Evolutionary conservation across 2,329 filamentous ascomycete species (phyloP), one percentile per base, ranked within the genome.

Genomic region (Cladosporium sp.): DNA sequence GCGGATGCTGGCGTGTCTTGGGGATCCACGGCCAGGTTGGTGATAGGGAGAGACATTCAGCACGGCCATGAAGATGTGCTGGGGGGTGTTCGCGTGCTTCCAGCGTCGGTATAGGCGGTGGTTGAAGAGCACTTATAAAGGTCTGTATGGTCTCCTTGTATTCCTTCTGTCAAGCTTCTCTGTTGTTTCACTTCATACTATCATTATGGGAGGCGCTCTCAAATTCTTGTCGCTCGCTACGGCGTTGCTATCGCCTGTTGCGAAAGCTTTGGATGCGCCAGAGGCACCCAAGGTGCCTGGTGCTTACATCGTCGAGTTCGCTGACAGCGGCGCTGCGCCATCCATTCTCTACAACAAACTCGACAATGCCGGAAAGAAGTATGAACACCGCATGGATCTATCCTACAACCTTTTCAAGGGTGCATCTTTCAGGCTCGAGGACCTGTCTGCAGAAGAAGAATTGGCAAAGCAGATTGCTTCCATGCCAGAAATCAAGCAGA

Each of bases 271-370:
- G 35, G 25, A 34, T 9, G 25, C 37, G 6, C 8, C 28, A n/a
- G 57, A 50, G 52, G 57, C 57, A 20, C 56, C 37, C 13, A 50
- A 20, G 28, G 62, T 64, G 15, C 62, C 61, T 47, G 62, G 62
- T 17, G 62, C 61, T 25, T 64, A 64, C 49, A 64, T 64, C 42
- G 62, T 64, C 36, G 62, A 64, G 35, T 61, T 62, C 17, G 59
- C 60, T 3, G 57, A 64, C 53, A 42, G 54, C 48, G 20, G 40
- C 36, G 59, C 39, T 28, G 32, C 52, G 0, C 28, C 8, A 5
- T 24, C 52, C 20, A 55, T 45, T 25, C 32, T 55, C 9, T 55
- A 55, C 52, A 55, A 45, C 40, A 55, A 55, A 40, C 62, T 64
- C 12, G 54, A 60, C 3, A 36, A 42, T 4, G 55, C 61, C 13